Conservation (phyloP, 441 rosid genomes). For the Lepidium campestre region DNA sequence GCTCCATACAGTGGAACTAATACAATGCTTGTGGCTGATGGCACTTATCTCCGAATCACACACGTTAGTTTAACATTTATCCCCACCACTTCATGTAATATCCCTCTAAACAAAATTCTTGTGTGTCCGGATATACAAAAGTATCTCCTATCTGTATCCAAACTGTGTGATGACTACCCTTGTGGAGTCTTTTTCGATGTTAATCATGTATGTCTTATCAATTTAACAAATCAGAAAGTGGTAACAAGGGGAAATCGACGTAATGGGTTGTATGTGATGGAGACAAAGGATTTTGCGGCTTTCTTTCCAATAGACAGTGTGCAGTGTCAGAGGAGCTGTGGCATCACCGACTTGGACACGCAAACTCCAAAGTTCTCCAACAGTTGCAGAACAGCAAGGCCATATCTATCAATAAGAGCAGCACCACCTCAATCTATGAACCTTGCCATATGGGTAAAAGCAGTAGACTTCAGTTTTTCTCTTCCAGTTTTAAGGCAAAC, state of each 20-base stretch:
- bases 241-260: background rate
- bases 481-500: background rate
- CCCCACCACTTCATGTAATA: background rate
- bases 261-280: background rate
- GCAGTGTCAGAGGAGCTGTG: background rate
- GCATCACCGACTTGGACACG: background rate
- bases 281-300: background rate
- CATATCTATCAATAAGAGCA: background rate
- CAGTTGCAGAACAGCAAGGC: background rate
- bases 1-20: background rate
- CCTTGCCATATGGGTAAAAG: background rate
- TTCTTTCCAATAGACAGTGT: background rate
- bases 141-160: background rate
- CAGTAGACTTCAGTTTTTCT: background rate
- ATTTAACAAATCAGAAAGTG: background rate
- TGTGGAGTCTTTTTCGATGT: background rate
- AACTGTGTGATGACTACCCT: background rate
- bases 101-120: background rate
- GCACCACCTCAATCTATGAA: background rate
- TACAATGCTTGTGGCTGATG: background rate
- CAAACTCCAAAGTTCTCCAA: background rate
- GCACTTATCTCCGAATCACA: rapidly evolving
- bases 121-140: background rate
- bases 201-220: background rate
- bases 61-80: background rate